Evolutionary conservation across 78 protist species (phyloP).

Genomic region (Polysphondylium violaceum): DNA sequence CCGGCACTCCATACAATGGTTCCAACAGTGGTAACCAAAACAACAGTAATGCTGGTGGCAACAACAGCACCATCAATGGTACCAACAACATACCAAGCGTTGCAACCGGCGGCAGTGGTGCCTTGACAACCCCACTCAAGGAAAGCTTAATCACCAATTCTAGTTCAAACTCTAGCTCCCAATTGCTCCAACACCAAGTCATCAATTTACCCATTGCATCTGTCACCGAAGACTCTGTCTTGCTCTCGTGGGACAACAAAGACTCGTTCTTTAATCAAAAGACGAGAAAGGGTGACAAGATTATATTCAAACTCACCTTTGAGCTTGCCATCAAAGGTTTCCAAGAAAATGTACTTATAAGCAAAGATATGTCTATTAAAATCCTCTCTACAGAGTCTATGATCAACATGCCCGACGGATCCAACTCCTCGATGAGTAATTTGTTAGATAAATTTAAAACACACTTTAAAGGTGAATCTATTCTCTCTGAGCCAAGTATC

Average conservation of each 20-base stretch:
- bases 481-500: slow-evolving; percentile 41
- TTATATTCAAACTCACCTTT: slow-evolving; percentile 20
- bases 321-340: slow-evolving; percentile 22
- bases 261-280: slow-evolving; percentile 48
- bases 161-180: slow-evolving; percentile 7
- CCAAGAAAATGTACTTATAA: slow-evolving; percentile 14
- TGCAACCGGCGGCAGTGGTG: not conserved
- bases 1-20: slow-evolving; percentile 38
- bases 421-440: slow-evolving; percentile 51
- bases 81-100: not conserved
- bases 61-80: not conserved
- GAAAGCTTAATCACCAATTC: not conserved
- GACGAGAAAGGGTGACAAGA: slow-evolving; percentile 70
- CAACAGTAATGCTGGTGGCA: not conserved
- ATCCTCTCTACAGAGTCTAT: slow-evolving; percentile 32
- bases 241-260: slow-evolving; percentile 37
- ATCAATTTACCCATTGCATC: slow-evolving; percentile 25
- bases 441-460: slow-evolving; percentile 59
- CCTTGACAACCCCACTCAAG: not conserved
- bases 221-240: slow-evolving; percentile 13
- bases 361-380: slow-evolving; percentile 58
- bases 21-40: not conserved
- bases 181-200: not conserved
- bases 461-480: slow-evolving; percentile 69
- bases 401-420: not conserved